Conservation (phyloP, 2,329 filamentous ascomycete genomes). For the Venturia oleaginea region DNA sequence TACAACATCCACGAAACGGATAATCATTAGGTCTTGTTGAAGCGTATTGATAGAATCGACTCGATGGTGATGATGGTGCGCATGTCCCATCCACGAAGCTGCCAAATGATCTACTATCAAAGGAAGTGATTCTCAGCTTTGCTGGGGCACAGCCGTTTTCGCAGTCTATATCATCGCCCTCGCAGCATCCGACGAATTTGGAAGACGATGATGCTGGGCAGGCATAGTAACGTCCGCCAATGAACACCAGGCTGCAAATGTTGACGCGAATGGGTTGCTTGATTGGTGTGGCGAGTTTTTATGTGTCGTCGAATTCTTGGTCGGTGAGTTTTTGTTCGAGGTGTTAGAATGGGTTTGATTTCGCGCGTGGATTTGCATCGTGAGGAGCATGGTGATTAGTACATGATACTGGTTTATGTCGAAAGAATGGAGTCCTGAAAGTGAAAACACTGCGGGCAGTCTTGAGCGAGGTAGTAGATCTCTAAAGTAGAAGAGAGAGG, state of each 20-base stretch:
- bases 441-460: not conserved
- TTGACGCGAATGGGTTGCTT: too few species aligned
- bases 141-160: not conserved
- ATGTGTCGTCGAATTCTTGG: too few species aligned
- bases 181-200: not conserved
- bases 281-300: too few species aligned
- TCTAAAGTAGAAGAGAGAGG: not conserved
- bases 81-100: not conserved
- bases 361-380: not conserved
- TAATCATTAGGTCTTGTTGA: not conserved
- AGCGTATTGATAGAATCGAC: not conserved
- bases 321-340: not conserved
- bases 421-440: not conserved
- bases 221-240: not conserved
- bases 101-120: not conserved
- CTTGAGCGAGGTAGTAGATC: not conserved
- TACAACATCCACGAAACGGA: not conserved
- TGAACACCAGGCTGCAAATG: not conserved
- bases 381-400: not conserved
- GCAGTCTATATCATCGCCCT: not conserved
- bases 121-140: not conserved
- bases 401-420: not conserved
- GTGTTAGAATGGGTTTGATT: not conserved
- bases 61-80: not conserved
- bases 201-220: not conserved